Evolutionary conservation across 2,329 filamentous ascomycete species (phyloP).

Genomic region (Trichocomaceae sp.): DNA sequence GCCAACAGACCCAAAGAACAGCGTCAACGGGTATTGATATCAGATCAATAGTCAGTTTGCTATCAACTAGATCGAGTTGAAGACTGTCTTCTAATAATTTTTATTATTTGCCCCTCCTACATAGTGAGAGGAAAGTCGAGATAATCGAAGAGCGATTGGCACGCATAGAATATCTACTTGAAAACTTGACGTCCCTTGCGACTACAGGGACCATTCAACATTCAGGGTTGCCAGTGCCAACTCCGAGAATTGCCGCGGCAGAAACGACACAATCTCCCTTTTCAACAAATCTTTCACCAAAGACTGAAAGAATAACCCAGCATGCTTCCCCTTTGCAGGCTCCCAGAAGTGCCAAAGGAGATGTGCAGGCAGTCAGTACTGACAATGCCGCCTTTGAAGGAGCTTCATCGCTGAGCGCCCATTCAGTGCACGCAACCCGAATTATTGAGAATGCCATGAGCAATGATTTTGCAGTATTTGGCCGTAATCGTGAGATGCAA

Average conservation of each 20-base stretch:
- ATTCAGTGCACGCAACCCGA: constrained; percentile 43
- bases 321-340: neutral
- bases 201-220: constrained; percentile 13
- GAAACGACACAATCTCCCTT: neutral
- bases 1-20: constrained; percentile 33
- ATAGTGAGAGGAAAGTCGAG: constrained; percentile 49
- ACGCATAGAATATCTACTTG: constrained; percentile 42
- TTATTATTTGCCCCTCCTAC: neutral
- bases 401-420: constrained; percentile 43
- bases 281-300: neutral
- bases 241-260: constrained; percentile 6
- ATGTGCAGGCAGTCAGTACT: constrained; percentile 10
- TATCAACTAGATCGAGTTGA: neutral
- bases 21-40: constrained; percentile 36
- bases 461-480: constrained; percentile 25
- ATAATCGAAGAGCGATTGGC: constrained; percentile 46
- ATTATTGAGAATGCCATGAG: constrained; percentile 38
- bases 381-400: constrained; percentile 38
- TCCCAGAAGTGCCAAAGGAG: constrained; percentile 3
- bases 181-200: constrained; percentile 28
- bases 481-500: constrained; percentile 33
- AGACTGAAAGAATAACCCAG: neutral
- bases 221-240: constrained; percentile 13
- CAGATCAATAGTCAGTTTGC: constrained; percentile 35
- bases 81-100: constrained; percentile 1